These are phyloP conservation scores for Tephrocybe rancida DNA, from an alignment of 768 basidiomycete species.

Conservation along the genomic window DNA sequence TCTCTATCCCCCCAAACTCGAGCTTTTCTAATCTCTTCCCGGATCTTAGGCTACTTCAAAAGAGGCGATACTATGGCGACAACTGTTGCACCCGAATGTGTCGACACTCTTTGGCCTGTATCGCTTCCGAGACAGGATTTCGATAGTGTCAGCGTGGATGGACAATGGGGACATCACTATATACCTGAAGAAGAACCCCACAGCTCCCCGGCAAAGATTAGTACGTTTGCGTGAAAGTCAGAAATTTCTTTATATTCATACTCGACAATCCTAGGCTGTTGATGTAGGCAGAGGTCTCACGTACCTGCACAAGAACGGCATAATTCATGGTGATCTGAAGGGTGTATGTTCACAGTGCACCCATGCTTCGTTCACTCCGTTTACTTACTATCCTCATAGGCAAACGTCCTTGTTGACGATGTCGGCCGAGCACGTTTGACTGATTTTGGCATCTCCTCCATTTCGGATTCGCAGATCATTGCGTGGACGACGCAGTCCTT, in stretches of 20 bases:
- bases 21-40: no score
- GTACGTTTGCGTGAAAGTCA: not conserved
- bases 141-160: conserved; percentile 2
- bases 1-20: not conserved
- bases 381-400: conserved; percentile 9
- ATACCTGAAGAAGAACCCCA: not conserved
- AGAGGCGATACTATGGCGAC: conserved; percentile 3
- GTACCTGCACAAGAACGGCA: not conserved
- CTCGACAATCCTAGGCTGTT: not conserved
- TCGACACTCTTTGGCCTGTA: not conserved
- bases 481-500: no score
- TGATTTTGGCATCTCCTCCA: no score
- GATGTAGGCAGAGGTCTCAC: not conserved
- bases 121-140: not conserved
- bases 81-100: not conserved
- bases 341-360: not conserved
- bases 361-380: no score
- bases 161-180: not conserved
- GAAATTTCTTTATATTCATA: not conserved
- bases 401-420: conserved; percentile 23
- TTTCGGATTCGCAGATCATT: no score
- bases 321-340: not conserved
- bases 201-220: not conserved
- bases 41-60: not conserved
- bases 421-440: conserved; percentile 24